A percentile compares a stretch with the other conserved stretches of the same genome.
Conservation (phyloP, 139 green algal genomes). For the Coelastrella sp. region DNA sequence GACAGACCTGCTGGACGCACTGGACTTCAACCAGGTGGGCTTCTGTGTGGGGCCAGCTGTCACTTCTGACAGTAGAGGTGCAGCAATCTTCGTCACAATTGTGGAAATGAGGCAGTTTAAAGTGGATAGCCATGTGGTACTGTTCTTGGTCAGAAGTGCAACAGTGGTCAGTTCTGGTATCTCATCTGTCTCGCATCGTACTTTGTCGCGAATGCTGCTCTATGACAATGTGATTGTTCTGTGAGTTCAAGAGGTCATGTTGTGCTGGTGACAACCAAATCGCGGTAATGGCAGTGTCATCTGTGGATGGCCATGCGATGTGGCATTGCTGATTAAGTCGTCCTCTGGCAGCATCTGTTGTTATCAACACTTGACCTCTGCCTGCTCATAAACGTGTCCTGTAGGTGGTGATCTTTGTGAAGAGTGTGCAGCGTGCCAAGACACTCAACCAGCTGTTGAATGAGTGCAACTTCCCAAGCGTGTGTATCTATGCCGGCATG, state of each 20-base stretch:
- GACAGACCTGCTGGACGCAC: constrained; percentile 97
- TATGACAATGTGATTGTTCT: too few species aligned
- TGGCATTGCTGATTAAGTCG: not conserved
- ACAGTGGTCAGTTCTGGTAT: too few species aligned
- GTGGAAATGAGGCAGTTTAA: not conserved
- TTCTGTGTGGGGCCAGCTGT: not conserved
- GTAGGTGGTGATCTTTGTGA: constrained; percentile 96
- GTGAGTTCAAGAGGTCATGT: too few species aligned
- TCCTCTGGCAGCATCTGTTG: not conserved
- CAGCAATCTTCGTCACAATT: not conserved
- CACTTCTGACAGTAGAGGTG: not conserved
- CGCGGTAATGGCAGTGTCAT: too few species aligned
- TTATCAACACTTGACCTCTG: not conserved
- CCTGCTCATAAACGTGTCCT: not conserved
- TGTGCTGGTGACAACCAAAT: too few species aligned
- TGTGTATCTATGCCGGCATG: constrained; percentile 92
- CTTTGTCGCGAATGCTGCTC: too few species aligned
- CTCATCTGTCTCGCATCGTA: too few species aligned
- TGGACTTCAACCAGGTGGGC: constrained; percentile 98
- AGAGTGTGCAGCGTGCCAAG: constrained; percentile 83
- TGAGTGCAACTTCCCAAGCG: constrained; percentile 99
- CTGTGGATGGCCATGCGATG: too few species aligned
- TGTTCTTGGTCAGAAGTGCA: too few species aligned
- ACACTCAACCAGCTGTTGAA: constrained; percentile 95
- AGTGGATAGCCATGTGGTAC: too few species aligned